Evolutionary conservation across 805 yeast species (phyloP).

Genomic region (Scheffersomyces stipitis): DNA sequence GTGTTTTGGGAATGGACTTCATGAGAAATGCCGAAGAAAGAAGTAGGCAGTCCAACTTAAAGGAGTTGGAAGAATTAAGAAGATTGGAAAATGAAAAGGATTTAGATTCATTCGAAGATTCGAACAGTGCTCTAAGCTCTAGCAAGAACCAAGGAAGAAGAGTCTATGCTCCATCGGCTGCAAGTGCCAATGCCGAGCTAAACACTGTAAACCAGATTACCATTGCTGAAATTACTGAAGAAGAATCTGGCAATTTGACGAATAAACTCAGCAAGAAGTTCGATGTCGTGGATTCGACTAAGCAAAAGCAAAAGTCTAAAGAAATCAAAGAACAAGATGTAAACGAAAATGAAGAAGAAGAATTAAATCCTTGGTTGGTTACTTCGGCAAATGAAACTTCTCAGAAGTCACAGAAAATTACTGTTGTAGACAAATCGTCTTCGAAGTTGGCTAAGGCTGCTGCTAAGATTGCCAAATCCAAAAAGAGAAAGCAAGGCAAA

Average conservation of each 20-base stretch:
- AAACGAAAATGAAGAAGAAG: conserved; percentile 13
- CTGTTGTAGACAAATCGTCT: conserved; percentile 34
- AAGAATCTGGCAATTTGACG: conserved; percentile 47
- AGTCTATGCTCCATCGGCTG: conserved; percentile 66
- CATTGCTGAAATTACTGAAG: conserved; percentile 48
- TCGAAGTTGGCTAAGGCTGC: conserved; percentile 40
- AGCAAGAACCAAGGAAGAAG: conserved; percentile 75
- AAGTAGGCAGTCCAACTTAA: conserved; percentile 57
- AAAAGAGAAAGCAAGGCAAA: conserved; percentile 35
- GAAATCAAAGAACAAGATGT: conserved; percentile 10
- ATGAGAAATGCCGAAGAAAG: conserved; percentile 87
- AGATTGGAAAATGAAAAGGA: conserved; percentile 44
- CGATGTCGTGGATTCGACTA: conserved; percentile 14
- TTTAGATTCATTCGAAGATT: conserved; percentile 36
- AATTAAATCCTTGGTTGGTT: conserved; percentile 40
- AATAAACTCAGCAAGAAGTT: conserved; percentile 35
- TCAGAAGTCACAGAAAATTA: conserved; percentile 31
- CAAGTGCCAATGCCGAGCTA: conserved; percentile 34
- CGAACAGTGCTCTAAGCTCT: conserved; percentile 46
- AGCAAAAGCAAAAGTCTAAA: conserved; percentile 18
- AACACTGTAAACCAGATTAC: conserved; percentile 36
- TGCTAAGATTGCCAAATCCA: conserved; percentile 36
- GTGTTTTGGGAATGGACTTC: conserved; percentile 91
- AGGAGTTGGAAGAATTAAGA: conserved; percentile 51
- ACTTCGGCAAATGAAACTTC: conserved; percentile 14